Evolutionary conservation across 768 basidiomycete genomes (phyloP), one percentile per base, ranked within the genome.

Genomic region (Mycena vitilis): DNA sequence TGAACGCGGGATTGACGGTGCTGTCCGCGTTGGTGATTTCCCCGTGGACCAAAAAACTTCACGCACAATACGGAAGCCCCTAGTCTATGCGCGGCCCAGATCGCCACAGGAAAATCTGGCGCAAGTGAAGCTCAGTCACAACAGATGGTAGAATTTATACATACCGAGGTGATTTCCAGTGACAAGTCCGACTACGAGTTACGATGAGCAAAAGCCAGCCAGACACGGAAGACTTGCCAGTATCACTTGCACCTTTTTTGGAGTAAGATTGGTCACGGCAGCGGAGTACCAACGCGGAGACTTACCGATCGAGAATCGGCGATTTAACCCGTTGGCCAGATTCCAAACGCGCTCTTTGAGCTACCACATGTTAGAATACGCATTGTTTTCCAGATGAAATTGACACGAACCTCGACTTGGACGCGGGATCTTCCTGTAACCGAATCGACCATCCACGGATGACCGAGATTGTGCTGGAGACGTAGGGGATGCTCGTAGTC

Each of bases 41-140:
- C 10, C 12, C 7, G 16, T 30, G 16, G 40, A 0, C 2, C 5
- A 20, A 25, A 40, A 25, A 0, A 51, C 9, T 48, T 1, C 8
- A 34, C 53, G 1, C 5, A 62, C 60, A 68, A 68, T 10, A 61
- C 44, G 7, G 54, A 56, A 13, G 49, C 53, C 2, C 66, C 66
- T 4, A 68, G 60, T 25, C 66, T 52, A 34, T 68, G 66, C 1
- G 60, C 54, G 1, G 66, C 66, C 66, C 66, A 68, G 4, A 68
- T 56, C 13, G 66, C 15, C 1, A 68, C 38, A 0, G 66, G 56
- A 40, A 53, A 68, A 62, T 63, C 60, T 68, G 30, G 42, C 13
- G 30, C 6, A 15, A 11, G 11, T 54, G 20, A 40, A 1, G 7
- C 1, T 23, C 18, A 38, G 12, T 30, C 12, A 11, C 1, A 2